phyloP scores from a whole-genome alignment of 2,329 filamentous ascomycete species.

The Cadophora sp. region DNA sequence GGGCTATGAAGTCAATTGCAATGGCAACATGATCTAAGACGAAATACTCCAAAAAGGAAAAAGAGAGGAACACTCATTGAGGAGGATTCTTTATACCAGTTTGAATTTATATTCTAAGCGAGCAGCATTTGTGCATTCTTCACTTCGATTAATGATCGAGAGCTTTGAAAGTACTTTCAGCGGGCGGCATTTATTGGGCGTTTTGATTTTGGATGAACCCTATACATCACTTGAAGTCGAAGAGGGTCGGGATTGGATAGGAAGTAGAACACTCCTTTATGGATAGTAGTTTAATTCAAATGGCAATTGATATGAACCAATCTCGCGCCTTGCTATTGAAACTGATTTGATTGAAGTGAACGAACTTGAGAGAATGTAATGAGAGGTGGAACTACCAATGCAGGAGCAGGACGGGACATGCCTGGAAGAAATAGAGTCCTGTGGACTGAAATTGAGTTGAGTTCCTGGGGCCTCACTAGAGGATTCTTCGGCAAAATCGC shows the following conservation, averaged over 20 bases:
- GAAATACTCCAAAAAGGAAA: slow-evolving; percentile 5
- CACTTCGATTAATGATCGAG: slow-evolving; percentile 21
- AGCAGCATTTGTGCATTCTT: slow-evolving; percentile 28
- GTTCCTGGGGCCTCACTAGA: background rate
- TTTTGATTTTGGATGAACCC: slow-evolving; percentile 8
- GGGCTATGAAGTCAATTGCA: slow-evolving; percentile 82
- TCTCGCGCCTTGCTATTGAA: background rate
- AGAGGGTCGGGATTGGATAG: slow-evolving; percentile 18
- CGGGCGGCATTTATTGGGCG: slow-evolving; percentile 31
- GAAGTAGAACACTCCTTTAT: slow-evolving; percentile 16
- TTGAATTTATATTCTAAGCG: slow-evolving; percentile 20
- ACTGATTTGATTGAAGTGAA: background rate
- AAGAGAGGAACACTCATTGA: slow-evolving; percentile 19
- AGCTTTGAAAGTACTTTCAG: slow-evolving; percentile 23
- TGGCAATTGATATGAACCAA: background rate
- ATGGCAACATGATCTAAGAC: slow-evolving; percentile 73
- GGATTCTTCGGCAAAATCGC: background rate
- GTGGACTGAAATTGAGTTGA: background rate
- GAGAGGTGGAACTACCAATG: background rate
- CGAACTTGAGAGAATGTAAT: background rate
- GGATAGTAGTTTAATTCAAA: slow-evolving; percentile 15
- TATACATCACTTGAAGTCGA: slow-evolving; percentile 16
- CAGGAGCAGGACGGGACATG: background rate
- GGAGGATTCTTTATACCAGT: slow-evolving; percentile 16
- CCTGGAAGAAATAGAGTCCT: background rate